A percentile compares a stretch with the other conserved stretches of the same genome.
These are phyloP conservation scores for Angomonas ambiguus DNA, from an alignment of 208 protist species.

Conservation along the genomic window DNA sequence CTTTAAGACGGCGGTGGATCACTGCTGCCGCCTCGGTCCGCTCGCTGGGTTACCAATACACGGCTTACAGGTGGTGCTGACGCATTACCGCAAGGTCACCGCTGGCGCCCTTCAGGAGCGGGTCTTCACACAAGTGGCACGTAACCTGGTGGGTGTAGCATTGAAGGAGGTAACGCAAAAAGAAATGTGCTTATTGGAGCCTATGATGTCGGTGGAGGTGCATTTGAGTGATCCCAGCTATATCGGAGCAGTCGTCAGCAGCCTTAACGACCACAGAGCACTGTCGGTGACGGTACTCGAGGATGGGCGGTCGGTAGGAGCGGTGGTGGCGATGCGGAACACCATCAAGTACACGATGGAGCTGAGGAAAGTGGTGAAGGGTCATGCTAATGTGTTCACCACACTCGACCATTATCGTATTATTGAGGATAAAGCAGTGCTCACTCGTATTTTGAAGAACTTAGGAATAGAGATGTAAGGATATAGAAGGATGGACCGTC, in stretches of 20 bases:
- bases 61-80: constrained; percentile 62
- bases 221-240: constrained; percentile 70
- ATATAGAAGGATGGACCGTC: neutral
- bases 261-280: constrained; percentile 75
- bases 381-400: constrained; percentile 77
- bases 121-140: constrained; percentile 37
- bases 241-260: constrained; percentile 68
- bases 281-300: constrained; percentile 77
- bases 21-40: constrained; percentile 62
- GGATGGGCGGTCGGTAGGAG: constrained; percentile 67
- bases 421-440: constrained; percentile 71
- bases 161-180: constrained; percentile 28
- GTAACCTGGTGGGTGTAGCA: constrained; percentile 40
- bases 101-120: constrained; percentile 37
- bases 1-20: constrained; percentile 43
- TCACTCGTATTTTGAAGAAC: constrained; percentile 75
- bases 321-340: constrained; percentile 79
- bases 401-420: constrained; percentile 68
- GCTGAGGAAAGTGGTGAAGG: constrained; percentile 82
- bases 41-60: constrained; percentile 70
- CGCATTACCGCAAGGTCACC: constrained; percentile 42
- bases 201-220: constrained; percentile 88
- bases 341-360: constrained; percentile 84
- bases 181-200: constrained; percentile 56
- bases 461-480: constrained; percentile 50